A percentile compares a stretch with the other conserved stretches of the same genome.
Evolutionary conservation across 1,284 basidiomycete species (phyloP).

Genomic region (Leccinum griseonigrum): DNA sequence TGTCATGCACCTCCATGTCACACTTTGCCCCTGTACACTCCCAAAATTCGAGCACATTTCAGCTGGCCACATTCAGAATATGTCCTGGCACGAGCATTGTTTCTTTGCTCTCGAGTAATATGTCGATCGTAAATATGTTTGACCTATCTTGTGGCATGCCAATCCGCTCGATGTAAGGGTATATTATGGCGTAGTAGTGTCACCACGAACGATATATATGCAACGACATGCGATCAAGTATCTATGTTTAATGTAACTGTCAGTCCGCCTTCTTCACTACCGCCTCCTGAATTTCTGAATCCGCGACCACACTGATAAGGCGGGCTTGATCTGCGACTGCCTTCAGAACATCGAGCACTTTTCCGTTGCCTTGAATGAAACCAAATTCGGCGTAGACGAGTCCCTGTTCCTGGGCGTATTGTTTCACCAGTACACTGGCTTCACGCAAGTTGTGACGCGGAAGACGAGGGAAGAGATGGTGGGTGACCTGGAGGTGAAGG

Average conservation of each 20-base stretch:
- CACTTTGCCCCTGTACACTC: constrained; percentile 25
- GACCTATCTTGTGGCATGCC: not conserved
- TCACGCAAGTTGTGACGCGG: constrained; percentile 90
- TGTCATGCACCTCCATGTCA: constrained; percentile 7
- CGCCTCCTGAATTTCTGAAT: constrained; percentile 58
- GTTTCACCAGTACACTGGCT: constrained; percentile 80
- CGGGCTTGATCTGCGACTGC: constrained; percentile 82
- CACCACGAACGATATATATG: not conserved
- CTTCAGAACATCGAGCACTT: constrained; percentile 74
- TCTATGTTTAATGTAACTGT: not conserved
- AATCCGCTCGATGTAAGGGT: not conserved
- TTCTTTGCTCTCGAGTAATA: not conserved
- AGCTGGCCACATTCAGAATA: constrained; percentile 29
- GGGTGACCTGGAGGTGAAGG: constrained; percentile 93
- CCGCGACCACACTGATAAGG: constrained; percentile 73
- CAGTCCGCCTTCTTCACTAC: constrained; percentile 41
- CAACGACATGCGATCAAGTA: not conserved
- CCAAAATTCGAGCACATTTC: constrained; percentile 37
- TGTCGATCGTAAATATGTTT: not conserved
- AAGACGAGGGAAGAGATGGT: constrained; percentile 94
- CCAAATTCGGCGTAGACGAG: constrained; percentile 89
- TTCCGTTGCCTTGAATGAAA: constrained; percentile 80
- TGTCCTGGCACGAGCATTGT: constrained; percentile 34
- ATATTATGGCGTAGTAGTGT: not conserved
- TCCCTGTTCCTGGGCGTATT: constrained; percentile 82